phyloP scores from a whole-genome alignment of 345 rosid species.

The Camelina neglecta region DNA sequence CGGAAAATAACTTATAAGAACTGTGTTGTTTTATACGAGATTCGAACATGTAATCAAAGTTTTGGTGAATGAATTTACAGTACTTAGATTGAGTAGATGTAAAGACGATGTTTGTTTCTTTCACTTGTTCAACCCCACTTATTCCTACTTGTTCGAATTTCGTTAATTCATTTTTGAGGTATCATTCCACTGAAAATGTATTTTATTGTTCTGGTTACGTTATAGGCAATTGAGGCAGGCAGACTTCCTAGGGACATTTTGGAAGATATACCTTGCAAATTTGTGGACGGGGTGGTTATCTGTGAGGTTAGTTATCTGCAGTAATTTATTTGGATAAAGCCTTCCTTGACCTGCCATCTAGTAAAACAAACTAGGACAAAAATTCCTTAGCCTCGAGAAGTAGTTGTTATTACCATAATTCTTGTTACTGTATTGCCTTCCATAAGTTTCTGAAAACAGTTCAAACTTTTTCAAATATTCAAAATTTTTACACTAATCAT shows the following conservation, averaged over 20 bases:
- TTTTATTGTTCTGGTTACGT: constrained; percentile 9
- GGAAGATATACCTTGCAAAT: constrained; percentile 81
- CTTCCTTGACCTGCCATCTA: constrained; percentile 16
- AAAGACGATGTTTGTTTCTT: constrained; percentile 3
- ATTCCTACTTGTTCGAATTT: neutral
- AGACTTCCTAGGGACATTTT: constrained; percentile 81
- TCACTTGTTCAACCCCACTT: neutral
- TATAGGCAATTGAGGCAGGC: constrained; percentile 92
- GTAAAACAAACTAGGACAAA: constrained; percentile 6
- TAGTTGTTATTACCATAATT: constrained; percentile 8
- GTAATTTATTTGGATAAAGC: constrained; percentile 11
- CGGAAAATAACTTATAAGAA: neutral
- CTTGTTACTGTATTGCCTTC: constrained; percentile 9
- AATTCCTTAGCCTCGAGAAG: neutral
- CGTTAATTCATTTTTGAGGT: constrained; percentile 12
- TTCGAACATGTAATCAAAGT: neutral
- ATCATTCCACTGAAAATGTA: constrained; percentile 15
- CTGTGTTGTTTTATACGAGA: constrained; percentile 1
- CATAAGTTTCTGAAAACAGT: constrained; percentile 32
- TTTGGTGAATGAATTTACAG: constrained; percentile 3
- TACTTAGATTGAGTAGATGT: constrained; percentile 6
- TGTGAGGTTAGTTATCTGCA: constrained; percentile 73
- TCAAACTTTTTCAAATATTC: neutral
- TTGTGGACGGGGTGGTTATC: constrained; percentile 65
- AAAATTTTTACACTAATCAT: neutral